phyloP scores from a whole-genome alignment of 108 stramenopile species.

The Aurantiochytrium sp. region DNA sequence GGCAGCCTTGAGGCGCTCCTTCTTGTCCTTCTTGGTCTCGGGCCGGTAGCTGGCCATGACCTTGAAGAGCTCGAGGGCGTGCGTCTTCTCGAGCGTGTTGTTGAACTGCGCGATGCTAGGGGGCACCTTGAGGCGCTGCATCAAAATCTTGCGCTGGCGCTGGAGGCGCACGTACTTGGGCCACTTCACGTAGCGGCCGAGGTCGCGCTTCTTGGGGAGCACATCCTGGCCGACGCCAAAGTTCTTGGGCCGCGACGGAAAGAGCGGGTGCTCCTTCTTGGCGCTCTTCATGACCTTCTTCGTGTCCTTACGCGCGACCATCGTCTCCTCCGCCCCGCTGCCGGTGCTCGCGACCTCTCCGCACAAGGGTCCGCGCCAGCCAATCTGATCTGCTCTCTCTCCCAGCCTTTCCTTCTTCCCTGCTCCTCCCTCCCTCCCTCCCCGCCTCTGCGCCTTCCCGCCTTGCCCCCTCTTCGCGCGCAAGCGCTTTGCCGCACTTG shows the following conservation, averaged over 20 bases:
- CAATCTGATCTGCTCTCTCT: too few relatives aligned
- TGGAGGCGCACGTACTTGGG: conserved; percentile 95
- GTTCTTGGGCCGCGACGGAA: conserved; percentile 74
- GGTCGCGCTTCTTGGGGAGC: conserved; percentile 71
- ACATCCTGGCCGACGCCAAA: conserved; percentile 86
- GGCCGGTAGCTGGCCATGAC: conserved; percentile 96
- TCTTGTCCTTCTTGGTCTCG: conserved; percentile 90
- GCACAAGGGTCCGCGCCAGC: not conserved
- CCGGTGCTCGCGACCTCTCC: not conserved
- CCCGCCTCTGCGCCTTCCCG: too few relatives aligned
- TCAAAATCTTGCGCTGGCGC: conserved; percentile 93
- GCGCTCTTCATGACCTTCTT: conserved; percentile 42
- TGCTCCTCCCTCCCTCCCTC: too few relatives aligned
- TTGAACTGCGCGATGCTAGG: conserved; percentile 96
- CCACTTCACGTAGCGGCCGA: conserved; percentile 94
- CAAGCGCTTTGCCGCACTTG: too few relatives aligned
- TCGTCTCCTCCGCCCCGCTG: not conserved
- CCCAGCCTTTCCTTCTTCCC: too few relatives aligned
- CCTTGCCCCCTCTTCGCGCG: too few relatives aligned
- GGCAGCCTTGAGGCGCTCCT: conserved; percentile 85
- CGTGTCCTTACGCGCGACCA: not conserved
- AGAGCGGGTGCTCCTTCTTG: conserved; percentile 77
- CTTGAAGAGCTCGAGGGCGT: conserved; percentile 91
- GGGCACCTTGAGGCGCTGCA: conserved; percentile 96
- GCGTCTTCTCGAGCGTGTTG: conserved; percentile 90